Evolutionary conservation across 2,329 filamentous ascomycete genomes (phyloP), one percentile per base, ranked within the genome.

Genomic region (Corynespora cassiicola): DNA sequence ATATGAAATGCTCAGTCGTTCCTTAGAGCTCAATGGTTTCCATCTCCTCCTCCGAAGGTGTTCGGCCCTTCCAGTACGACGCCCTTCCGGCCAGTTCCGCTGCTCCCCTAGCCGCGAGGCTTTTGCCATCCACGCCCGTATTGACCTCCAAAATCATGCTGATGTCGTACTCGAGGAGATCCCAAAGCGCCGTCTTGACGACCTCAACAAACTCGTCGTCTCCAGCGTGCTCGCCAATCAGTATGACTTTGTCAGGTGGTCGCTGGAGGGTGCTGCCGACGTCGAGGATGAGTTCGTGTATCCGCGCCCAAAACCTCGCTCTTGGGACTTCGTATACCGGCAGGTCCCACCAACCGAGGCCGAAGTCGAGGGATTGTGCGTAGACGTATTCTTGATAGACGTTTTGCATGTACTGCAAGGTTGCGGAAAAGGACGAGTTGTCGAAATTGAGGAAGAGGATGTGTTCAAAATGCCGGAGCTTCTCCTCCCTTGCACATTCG

Each of bases 391-490:
- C 35, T 10, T 45, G 28, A 25, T 31, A 37, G 14, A 31, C 45
- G 16, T 33, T 40, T 23, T 34, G 27, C 31, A 56, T 21, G 12
- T 38, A 24, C 16, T 57, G 48, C 12, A 54, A 46, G 5, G 48
- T 49, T 12, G 47, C 50, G 29, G 45, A 51, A 26, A 63, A 58
- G n/a, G 54, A 56, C 3, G 45, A 49, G 18, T 54, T 50, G 34
- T 61, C 58, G 25, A 63, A 61, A 14, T 55, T 43, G 3, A 63
- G 27, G 27, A 58, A 59, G 9, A 63, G 42, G 3, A 58, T 42
- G 8, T 52, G 45, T 24, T 54, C 42, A 15, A 47, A 35, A 5
- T 27, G 37, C 26, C 42, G 35, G 12, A 22, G 15, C 17, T 25
- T 23, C 32, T 43, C 36, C 30, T 52, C 36, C 14, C 39, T 12